Conservation (phyloP, 1,139 yeast genomes). For the Meyerozyma carpophila region DNA sequence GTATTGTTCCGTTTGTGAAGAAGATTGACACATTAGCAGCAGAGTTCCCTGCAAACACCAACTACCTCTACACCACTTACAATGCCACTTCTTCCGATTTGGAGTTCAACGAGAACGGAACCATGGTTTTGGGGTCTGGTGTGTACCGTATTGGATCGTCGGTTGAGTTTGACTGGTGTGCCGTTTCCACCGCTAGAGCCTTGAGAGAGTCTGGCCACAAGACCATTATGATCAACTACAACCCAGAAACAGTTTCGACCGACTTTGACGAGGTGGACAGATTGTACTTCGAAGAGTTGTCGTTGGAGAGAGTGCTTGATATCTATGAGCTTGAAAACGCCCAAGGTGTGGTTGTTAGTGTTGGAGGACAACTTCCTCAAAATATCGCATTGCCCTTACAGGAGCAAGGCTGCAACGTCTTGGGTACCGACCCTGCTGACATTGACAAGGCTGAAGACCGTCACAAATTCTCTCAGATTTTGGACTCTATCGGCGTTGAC, state of each 20-base stretch:
- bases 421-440: slow-evolving; percentile 93
- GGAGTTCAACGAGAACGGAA: slow-evolving; percentile 81
- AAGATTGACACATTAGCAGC: slow-evolving; percentile 97
- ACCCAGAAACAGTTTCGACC: slow-evolving; percentile 97
- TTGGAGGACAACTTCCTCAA: slow-evolving; percentile 97
- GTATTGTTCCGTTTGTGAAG: slow-evolving; percentile 89
- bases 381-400: slow-evolving; percentile 87
- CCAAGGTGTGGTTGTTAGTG: slow-evolving; percentile 88
- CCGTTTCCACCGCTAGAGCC: slow-evolving; percentile 94
- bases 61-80: slow-evolving; percentile 93
- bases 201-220: slow-evolving; percentile 81
- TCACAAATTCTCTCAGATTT: slow-evolving; percentile 91
- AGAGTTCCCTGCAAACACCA: slow-evolving; percentile 96
- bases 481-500: slow-evolving; percentile 83
- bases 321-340: slow-evolving; percentile 90
- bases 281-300: slow-evolving; percentile 90
- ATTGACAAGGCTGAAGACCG: slow-evolving; percentile 98
- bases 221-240: slow-evolving; percentile 95
- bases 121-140: slow-evolving; percentile 95
- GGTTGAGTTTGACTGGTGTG: slow-evolving; percentile 99
- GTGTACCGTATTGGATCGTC: slow-evolving; percentile 98
- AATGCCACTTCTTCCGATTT: slow-evolving; percentile 87
- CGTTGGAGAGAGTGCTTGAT: slow-evolving; percentile 95
- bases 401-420: slow-evolving; percentile 76
- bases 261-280: slow-evolving; percentile 98